phyloP scores from a whole-genome alignment of 2,329 filamentous ascomycete species.

The Exophiala oligosperma region DNA sequence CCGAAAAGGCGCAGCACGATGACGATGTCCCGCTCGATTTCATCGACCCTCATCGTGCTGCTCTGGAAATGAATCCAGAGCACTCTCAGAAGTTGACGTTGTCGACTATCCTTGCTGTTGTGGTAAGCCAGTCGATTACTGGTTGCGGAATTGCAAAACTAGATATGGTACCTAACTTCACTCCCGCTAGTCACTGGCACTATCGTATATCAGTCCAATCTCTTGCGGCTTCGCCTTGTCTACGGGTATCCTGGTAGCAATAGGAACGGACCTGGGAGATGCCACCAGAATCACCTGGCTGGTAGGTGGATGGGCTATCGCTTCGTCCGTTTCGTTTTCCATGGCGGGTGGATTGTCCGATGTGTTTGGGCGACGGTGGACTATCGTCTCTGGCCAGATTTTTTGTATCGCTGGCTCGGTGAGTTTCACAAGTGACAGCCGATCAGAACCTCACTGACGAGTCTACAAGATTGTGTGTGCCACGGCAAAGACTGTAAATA shows the following conservation, averaged over 20 bases:
- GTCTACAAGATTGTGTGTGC: conserved; percentile 33
- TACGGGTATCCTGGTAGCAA: conserved; percentile 19
- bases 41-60: conserved; percentile 8
- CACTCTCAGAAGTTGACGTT: neutral
- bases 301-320: conserved; percentile 14
- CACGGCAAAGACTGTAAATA: conserved; percentile 36
- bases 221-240: conserved; percentile 33
- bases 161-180: neutral
- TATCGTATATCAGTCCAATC: conserved; percentile 24
- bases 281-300: conserved; percentile 16
- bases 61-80: conserved; percentile 9
- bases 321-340: conserved; percentile 24
- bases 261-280: conserved; percentile 14
- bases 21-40: conserved; percentile 9
- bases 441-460: neutral
- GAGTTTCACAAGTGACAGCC: neutral
- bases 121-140: neutral
- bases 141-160: neutral
- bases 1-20: neutral
- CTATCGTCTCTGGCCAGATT: conserved; percentile 31
- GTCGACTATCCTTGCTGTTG: conserved; percentile 2
- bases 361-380: conserved; percentile 39
- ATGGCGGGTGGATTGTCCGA: conserved; percentile 38
- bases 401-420: neutral
- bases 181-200: neutral